These are phyloP conservation scores for Knufia petricola DNA, from an alignment of 2,329 filamentous ascomycete genomes.

Conservation along the genomic window DNA sequence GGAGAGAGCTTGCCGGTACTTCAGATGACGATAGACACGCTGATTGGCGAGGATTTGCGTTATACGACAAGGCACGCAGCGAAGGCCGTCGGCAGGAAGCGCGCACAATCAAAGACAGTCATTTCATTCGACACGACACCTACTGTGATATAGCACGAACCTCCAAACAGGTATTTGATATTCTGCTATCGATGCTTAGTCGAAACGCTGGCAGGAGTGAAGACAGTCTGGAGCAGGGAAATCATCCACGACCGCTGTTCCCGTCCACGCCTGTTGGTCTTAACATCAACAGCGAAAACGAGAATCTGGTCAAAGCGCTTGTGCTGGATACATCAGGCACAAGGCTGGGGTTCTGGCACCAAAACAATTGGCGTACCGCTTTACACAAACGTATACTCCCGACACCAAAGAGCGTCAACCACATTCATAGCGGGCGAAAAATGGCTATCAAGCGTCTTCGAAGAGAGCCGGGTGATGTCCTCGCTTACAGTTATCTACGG, in stretches of 20 bases:
- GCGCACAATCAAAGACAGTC: conserved; percentile 7
- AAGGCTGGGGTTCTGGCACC: conserved; percentile 14
- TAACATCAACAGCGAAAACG: conserved; percentile 14
- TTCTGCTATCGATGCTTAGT: conserved; percentile 8
- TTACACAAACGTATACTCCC: neutral
- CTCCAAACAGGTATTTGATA: conserved; percentile 7
- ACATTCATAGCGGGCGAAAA: neutral
- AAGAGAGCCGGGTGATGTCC: conserved; percentile 13
- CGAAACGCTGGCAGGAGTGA: neutral
- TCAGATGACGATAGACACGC: conserved; percentile 7
- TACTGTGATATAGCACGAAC: conserved; percentile 16
- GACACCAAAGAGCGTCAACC: conserved; percentile 1
- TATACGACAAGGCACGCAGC: neutral
- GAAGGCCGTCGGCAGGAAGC: neutral
- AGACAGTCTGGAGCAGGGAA: neutral
- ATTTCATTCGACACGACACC: conserved; percentile 12
- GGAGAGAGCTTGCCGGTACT: neutral
- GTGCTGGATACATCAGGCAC: conserved; percentile 13
- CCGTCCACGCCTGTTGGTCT: conserved; percentile 10
- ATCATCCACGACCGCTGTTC: conserved; percentile 9
- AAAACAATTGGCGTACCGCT: neutral
- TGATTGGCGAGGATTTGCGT: neutral
- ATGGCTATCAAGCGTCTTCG: neutral
- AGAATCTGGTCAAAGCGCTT: conserved; percentile 16
- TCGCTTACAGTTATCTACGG: conserved; percentile 14